Base-by-base conservation (phyloP, 768 basidiomycete genomes). In the Phylloporus rhodoxanthus region DNA sequence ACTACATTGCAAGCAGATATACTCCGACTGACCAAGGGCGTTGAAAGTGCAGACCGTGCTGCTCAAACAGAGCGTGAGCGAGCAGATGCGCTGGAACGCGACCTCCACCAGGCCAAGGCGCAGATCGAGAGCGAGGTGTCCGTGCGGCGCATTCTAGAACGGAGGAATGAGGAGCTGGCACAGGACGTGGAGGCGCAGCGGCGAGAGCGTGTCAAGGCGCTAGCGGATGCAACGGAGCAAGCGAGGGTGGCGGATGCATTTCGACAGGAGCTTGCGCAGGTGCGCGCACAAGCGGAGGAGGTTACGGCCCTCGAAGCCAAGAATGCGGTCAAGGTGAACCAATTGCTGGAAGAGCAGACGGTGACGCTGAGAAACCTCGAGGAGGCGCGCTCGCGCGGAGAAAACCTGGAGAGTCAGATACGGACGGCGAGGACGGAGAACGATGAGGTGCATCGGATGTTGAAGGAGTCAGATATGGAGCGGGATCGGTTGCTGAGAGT, bases 281-380 rank as follows among this genome's bases (percentile, higher is more conserved):
- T 78, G 4, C 75, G 72, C 37, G 67, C 71, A 1, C 84, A 88
- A 62, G 80, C 78, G 36, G 82, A 85, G 50, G 83, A 84, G 42
- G 75, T 87, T 40, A 84, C 85, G 63, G 67, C 72, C 10, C 70
- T 88, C 36, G 87, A 90, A 63, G 72, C 73, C 36, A 74, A 78
- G 50, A 84, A 85, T 53, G 73, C 79, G 11, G 71, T 73, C 47
- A 86, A 86, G 59, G 72, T 89, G 13, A 74, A 79, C 8, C 72
- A 71, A 44, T 65, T 93, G 36, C 70, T 91, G 38, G 83, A 85
- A 52, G 90, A 91, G 28, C 87, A 92, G 61, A 82, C 82, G n/a
- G 72, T 70, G 37, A 83, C 80, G 39, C 69, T 91, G 36, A 77
- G 77, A 30, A 81, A 79, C 20, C 70, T 92, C 30, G 88, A 91